These are phyloP conservation scores for Wickerhamomyces hampshirensis DNA, from an alignment of 805 yeast species.

Conservation along the genomic window DNA sequence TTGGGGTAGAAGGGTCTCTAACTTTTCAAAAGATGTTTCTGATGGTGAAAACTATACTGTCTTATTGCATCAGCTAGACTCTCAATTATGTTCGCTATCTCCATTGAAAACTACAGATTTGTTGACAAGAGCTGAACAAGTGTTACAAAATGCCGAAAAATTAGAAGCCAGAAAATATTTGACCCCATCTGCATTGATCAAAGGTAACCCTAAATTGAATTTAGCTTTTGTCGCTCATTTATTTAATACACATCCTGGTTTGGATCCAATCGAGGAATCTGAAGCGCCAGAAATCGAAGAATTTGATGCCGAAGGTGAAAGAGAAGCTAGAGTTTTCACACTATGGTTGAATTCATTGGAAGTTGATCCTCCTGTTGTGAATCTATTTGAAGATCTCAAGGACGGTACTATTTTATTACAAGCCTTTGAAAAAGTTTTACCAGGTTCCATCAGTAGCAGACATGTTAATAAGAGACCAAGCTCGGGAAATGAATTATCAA, in stretches of 20 bases:
- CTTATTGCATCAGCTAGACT: conserved; percentile 80
- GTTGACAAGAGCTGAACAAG: conserved; percentile 79
- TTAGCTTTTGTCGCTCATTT: conserved; percentile 96
- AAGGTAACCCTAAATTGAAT: conserved; percentile 95
- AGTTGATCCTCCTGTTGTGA: conserved; percentile 91
- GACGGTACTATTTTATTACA: conserved; percentile 87
- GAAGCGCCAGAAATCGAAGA: conserved; percentile 95
- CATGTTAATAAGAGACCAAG: conserved; percentile 83
- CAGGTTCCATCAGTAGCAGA: conserved; percentile 79
- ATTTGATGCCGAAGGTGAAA: conserved; percentile 98
- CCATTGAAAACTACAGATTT: conserved; percentile 80
- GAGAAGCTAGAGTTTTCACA: conserved; percentile 98
- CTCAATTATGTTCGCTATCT: conserved; percentile 71
- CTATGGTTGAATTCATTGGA: conserved; percentile 95
- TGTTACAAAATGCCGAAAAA: conserved; percentile 82
- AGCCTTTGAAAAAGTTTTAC: conserved; percentile 93
- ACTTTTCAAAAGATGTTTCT: conserved; percentile 81
- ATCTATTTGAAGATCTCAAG: conserved; percentile 88
- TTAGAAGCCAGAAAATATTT: conserved; percentile 90
- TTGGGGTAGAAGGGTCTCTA: conserved; percentile 79
- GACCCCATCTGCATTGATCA: conserved; percentile 87
- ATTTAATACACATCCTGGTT: conserved; percentile 94
- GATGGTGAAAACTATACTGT: conserved; percentile 97
- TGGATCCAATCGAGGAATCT: conserved; percentile 88
- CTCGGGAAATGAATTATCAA: conserved; percentile 66